Evolutionary conservation across 768 basidiomycete species (phyloP).

Genomic region (Trametes meyenii): DNA sequence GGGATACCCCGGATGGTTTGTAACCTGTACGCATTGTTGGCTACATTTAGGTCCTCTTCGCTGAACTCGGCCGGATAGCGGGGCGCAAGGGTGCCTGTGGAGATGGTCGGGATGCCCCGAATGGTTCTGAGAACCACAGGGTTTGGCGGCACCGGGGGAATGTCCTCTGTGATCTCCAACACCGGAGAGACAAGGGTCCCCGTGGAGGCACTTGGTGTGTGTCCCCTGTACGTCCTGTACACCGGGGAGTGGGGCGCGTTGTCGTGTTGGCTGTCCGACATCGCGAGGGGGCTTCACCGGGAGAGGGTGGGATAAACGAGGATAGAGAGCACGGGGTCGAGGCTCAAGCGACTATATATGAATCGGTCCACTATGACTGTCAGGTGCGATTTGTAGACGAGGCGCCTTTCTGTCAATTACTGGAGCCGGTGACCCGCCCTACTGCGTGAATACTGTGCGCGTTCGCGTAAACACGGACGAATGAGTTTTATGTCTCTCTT

Average conservation of each 20-base stretch:
- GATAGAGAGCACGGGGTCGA: not conserved
- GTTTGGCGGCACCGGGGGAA: no score
- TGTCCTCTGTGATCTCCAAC: no score
- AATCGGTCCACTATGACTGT: not conserved
- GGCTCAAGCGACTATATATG: conserved; percentile 2
- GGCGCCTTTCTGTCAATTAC: not conserved
- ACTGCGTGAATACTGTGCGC: not conserved
- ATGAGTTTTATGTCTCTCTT: no score
- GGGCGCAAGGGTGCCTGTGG: conserved; percentile 15
- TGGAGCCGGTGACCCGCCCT: not conserved
- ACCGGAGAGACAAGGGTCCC: no score
- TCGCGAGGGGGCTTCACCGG: not conserved
- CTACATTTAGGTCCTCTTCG: no score
- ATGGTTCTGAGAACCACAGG: no score
- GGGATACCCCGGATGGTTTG: no score
- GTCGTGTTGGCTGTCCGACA: conserved; percentile 13
- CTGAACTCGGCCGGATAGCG: no score
- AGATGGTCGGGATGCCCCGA: conserved; percentile 10
- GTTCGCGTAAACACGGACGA: not conserved
- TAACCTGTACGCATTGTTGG: no score
- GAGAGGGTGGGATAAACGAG: not conserved
- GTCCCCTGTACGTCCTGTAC: not conserved
- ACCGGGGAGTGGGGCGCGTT: conserved; percentile 1
- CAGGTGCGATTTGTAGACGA: conserved; percentile 6
- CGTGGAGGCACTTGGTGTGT: no score